phyloP scores from a whole-genome alignment of 75 land plant genomes.

The Ceratopteris richardii region DNA sequence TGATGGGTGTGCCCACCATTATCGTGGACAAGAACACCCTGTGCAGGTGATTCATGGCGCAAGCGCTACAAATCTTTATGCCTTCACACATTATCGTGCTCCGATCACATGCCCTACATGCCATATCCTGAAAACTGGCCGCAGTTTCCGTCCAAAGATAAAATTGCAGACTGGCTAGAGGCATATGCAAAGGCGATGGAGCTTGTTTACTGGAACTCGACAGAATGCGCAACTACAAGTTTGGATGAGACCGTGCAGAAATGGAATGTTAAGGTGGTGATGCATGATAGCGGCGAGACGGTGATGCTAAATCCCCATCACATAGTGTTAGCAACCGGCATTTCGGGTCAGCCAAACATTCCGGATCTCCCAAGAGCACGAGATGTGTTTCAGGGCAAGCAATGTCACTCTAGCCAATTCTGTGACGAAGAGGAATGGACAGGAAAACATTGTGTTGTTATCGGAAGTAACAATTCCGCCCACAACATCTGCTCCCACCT shows the following conservation, averaged over 20 bases:
- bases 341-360: constrained; percentile 7
- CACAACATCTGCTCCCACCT: constrained; percentile 11
- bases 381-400: constrained; percentile 6
- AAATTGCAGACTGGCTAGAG: constrained; percentile 17
- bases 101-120: constrained; percentile 10
- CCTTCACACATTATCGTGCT: constrained; percentile 10
- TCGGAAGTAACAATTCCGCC: constrained; percentile 14
- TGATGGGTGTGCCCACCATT: constrained; percentile 11
- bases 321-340: constrained; percentile 7
- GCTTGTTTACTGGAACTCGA: constrained; percentile 14
- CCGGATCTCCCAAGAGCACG: constrained; percentile 7
- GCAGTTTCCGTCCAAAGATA: constrained; percentile 7
- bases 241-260: background rate
- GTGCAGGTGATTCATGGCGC: constrained; percentile 16
- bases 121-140: constrained; percentile 13
- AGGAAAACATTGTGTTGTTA: constrained; percentile 10
- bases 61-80: constrained; percentile 14
- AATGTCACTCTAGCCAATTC: constrained; percentile 8
- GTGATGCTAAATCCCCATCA: background rate
- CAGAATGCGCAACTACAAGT: constrained; percentile 5
- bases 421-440: background rate
- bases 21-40: constrained; percentile 10
- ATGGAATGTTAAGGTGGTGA: constrained; percentile 9
- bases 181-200: constrained; percentile 11
- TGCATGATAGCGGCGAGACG: background rate